Evolutionary conservation across 2,329 filamentous ascomycete genomes (phyloP).

Genomic region (Venturia oleaginea): DNA sequence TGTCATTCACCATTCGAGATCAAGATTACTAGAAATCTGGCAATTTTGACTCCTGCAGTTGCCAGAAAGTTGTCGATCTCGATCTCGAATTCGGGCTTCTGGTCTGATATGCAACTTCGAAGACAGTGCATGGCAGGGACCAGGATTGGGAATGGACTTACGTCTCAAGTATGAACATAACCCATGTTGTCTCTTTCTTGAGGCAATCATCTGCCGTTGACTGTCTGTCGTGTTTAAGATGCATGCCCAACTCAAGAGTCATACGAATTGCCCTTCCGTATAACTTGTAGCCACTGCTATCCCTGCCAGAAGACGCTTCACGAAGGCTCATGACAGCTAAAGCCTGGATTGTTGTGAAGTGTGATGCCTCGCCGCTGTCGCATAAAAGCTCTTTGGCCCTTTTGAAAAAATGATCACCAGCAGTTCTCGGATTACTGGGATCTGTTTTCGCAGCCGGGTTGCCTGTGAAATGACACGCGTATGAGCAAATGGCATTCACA

Average conservation of each 20-base stretch:
- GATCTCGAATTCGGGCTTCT: too few relatives aligned
- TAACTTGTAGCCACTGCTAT: slow-evolving; percentile 65
- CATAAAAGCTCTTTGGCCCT: slow-evolving; percentile 55
- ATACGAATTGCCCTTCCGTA: slow-evolving; percentile 63
- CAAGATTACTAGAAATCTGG: too few relatives aligned
- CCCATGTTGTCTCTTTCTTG: slow-evolving; percentile 45
- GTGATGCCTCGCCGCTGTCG: slow-evolving; percentile 45
- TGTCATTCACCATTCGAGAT: too few relatives aligned
- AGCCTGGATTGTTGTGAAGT: slow-evolving; percentile 63
- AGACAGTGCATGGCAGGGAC: too few relatives aligned
- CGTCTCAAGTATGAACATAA: slow-evolving; percentile 16
- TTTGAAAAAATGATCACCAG: slow-evolving; percentile 66
- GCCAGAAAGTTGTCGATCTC: too few relatives aligned
- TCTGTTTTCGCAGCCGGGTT: slow-evolving; percentile 55
- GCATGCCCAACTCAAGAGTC: slow-evolving; percentile 62
- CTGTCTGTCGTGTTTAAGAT: slow-evolving; percentile 36
- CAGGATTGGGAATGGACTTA: background rate
- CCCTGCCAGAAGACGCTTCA: slow-evolving; percentile 62
- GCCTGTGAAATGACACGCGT: slow-evolving; percentile 61
- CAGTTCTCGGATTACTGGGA: slow-evolving; percentile 52
- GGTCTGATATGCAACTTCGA: too few relatives aligned
- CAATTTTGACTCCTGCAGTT: too few relatives aligned
- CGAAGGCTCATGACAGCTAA: slow-evolving; percentile 67
- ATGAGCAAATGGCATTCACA: slow-evolving; percentile 55
- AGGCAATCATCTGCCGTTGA: slow-evolving; percentile 32